Base-by-base conservation (phyloP, 1,284 basidiomycete species). In the Lentinus polychrous region DNA sequence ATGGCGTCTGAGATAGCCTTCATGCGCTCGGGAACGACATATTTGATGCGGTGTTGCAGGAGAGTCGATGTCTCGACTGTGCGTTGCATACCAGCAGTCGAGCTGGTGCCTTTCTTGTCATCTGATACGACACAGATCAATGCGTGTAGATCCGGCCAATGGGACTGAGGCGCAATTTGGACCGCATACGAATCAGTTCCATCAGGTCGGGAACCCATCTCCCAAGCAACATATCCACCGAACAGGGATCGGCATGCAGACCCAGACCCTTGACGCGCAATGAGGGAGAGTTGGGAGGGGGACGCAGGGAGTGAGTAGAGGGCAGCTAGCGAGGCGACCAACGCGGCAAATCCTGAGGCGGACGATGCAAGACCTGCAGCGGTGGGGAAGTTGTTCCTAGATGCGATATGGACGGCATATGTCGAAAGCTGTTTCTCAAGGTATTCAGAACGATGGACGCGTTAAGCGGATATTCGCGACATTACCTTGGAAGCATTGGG, bases 331-430 rank as follows among this genome's bases (percentile, higher is more conserved):
- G 94, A 96, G 7, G 86, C 78, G 43, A 94, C 90, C 36, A 99
- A 84, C 0, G 95, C 96, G 1, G 96, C 95, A 57, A 99, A 95
- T 11, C 95, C 95, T 0, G 94, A 93, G 0, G 96, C 95, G 24
- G 94, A 97, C 0, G 95, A 98, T 0, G 96, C 95, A 34, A 99
- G 84, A 10, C 95, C 96, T 0, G 95, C 96, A 7, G 96, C 96
- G 4, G 95, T 99, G 20, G 95, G 95, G 76, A 99, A 99, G 75
- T 99, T 99, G 80, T 99, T 99, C 72, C 85, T 86, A 8, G 94
- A 98, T 51, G 83, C 83, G 55, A 99, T 94, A 69, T 91, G 91
- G 2, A 96, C 79, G 24, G 76, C 71, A 66, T 74, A 86, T 14
- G 74, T 63, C 0, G 93, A 87, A 45, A 95, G 69, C 86, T 93